Evolutionary conservation across 192 early-diverging fungal genomes (phyloP).

Genomic region (Bifiguratus adelaidae): DNA sequence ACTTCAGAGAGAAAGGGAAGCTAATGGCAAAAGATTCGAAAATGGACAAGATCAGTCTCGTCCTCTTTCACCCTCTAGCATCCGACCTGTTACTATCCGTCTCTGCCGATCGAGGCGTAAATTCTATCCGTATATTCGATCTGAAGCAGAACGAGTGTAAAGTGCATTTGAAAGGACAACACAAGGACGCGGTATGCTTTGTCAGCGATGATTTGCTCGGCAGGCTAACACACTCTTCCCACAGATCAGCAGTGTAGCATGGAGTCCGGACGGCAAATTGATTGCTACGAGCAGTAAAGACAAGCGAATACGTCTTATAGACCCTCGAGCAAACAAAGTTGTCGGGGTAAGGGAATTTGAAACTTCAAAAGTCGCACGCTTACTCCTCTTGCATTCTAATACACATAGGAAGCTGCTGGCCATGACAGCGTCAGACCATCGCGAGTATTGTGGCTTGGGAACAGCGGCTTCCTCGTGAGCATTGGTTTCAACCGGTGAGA

Average conservation of each 20-base stretch:
- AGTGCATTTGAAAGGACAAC: slow-evolving; percentile 12
- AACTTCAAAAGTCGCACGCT: neutral
- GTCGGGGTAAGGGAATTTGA: slow-evolving; percentile 12
- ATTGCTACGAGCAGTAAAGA: slow-evolving; percentile 58
- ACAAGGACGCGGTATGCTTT: slow-evolving; percentile 18
- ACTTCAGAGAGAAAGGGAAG: no score
- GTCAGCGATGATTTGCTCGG: neutral
- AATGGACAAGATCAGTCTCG: slow-evolving; percentile 36
- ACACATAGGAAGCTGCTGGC: slow-evolving; percentile 30
- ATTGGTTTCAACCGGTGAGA: slow-evolving; percentile 62
- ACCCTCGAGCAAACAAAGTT: slow-evolving; percentile 42
- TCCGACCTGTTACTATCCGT: slow-evolving; percentile 44
- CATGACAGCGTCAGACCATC: slow-evolving; percentile 58
- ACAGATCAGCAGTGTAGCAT: slow-evolving; percentile 33
- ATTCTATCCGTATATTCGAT: slow-evolving; percentile 48
- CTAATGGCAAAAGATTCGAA: slow-evolving; percentile 14
- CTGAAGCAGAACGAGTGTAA: slow-evolving; percentile 22
- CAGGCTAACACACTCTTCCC: neutral
- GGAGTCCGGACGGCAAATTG: slow-evolving; percentile 52
- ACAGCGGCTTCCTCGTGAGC: slow-evolving; percentile 34
- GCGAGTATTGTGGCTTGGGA: slow-evolving; percentile 58
- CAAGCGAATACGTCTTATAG: slow-evolving; percentile 56
- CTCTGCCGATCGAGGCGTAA: slow-evolving; percentile 40
- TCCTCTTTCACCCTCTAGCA: slow-evolving; percentile 47
- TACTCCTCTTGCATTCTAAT: neutral